phyloP scores from a whole-genome alignment of 371 early-diverging fungal genomes.

The Haplosporangium sp. region DNA sequence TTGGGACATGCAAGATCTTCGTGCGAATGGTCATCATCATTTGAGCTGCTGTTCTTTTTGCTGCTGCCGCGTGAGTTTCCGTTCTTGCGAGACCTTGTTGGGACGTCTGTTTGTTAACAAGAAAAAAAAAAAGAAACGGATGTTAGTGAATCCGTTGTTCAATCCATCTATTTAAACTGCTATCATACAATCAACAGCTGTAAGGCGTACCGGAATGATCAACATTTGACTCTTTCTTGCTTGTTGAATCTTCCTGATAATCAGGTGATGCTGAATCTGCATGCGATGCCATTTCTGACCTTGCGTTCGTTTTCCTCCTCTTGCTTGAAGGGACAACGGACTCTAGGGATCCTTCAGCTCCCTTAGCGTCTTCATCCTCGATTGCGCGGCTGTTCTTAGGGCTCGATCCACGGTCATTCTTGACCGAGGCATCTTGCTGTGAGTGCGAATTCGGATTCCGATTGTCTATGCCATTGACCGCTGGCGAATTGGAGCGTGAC shows the following conservation, averaged over 20 bases:
- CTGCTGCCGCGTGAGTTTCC: slow-evolving; percentile 3
- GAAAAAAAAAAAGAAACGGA: neutral
- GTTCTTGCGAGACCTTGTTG: slow-evolving; percentile 14
- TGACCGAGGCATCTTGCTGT: neutral
- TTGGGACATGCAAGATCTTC: slow-evolving; percentile 12
- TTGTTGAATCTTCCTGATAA: slow-evolving; percentile 6
- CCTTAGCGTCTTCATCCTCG: slow-evolving; percentile 12
- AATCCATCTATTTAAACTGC: neutral
- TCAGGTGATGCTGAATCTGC: slow-evolving; percentile 10
- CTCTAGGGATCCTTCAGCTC: slow-evolving; percentile 1
- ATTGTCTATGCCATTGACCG: slow-evolving; percentile 3
- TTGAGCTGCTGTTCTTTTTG: neutral
- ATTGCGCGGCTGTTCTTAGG: slow-evolving; percentile 7
- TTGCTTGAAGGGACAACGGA: slow-evolving; percentile 15
- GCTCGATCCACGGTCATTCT: neutral
- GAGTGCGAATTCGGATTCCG: slow-evolving; percentile 1
- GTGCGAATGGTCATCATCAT: neutral
- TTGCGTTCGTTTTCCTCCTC: slow-evolving; percentile 29
- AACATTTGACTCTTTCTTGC: slow-evolving; percentile 2
- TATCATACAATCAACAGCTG: neutral
- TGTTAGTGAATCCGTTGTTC: neutral
- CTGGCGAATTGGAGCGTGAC: slow-evolving; percentile 22
- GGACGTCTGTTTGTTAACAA: neutral
- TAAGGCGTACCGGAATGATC: slow-evolving; percentile 10
- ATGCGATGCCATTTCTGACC: slow-evolving; percentile 12